Percentiles rank a stretch among this genome's conserved stretches.
These are phyloP conservation scores for Fermentozyma sake DNA, from an alignment of 1,139 yeast genomes.

Conservation along the genomic window DNA sequence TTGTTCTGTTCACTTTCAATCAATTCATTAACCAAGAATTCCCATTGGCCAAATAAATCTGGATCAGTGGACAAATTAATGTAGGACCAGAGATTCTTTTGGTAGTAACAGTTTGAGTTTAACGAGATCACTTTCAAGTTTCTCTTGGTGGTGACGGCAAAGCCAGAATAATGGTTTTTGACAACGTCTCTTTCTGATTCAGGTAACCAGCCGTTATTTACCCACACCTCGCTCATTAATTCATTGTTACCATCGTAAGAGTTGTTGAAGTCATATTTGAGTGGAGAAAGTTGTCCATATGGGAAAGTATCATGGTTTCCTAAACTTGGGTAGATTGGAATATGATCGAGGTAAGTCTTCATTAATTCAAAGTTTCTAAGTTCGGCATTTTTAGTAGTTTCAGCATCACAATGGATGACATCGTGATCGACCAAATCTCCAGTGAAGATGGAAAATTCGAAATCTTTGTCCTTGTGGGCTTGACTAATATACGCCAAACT, in stretches of 20 bases:
- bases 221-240: slow-evolving; percentile 57
- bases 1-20: slow-evolving; percentile 51
- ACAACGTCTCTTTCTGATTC: slow-evolving; percentile 17
- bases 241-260: slow-evolving; percentile 59
- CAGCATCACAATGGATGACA: slow-evolving; percentile 40
- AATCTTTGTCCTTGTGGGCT: slow-evolving; percentile 24
- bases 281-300: slow-evolving; percentile 63
- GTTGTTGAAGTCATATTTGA: slow-evolving; percentile 31
- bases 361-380: slow-evolving; percentile 46
- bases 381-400: slow-evolving; percentile 52
- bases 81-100: slow-evolving; percentile 60
- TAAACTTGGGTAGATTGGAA: slow-evolving; percentile 61
- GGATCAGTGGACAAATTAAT: slow-evolving; percentile 49
- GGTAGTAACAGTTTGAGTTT: slow-evolving; percentile 65
- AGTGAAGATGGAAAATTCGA: slow-evolving; percentile 61
- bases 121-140: slow-evolving; percentile 62
- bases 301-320: slow-evolving; percentile 78
- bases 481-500: slow-evolving; percentile 45
- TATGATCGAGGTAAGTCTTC: slow-evolving; percentile 48
- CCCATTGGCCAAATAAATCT: slow-evolving; percentile 62
- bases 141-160: slow-evolving; percentile 49
- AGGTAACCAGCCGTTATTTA: slow-evolving; percentile 35
- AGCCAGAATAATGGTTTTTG: slow-evolving; percentile 56
- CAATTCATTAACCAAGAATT: slow-evolving; percentile 58
- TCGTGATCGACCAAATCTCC: slow-evolving; percentile 70